A percentile compares a stretch with the other conserved stretches of the same genome.
Evolutionary conservation across 2,329 filamentous ascomycete genomes (phyloP).

Genomic region (Cryphonectria japonica): DNA sequence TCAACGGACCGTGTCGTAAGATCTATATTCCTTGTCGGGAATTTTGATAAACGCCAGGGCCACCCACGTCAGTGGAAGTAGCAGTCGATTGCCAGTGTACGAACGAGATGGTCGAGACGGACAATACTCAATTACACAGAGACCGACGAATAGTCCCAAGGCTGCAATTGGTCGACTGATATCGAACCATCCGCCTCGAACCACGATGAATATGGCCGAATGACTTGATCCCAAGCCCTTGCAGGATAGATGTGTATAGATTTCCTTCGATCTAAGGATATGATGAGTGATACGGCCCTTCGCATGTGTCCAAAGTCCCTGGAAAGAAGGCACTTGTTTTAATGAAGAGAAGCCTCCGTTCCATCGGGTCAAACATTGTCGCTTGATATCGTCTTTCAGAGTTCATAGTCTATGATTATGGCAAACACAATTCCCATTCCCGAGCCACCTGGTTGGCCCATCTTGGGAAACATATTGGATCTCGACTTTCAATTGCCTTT

Average conservation of each 20-base stretch:
- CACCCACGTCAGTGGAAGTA: background rate
- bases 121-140: background rate
- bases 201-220: background rate
- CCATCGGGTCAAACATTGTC: background rate
- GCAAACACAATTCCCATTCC: background rate
- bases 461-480: background rate
- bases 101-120: background rate
- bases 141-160: background rate
- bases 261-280: too few species aligned
- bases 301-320: background rate
- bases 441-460: background rate
- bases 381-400: background rate
- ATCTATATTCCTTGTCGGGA: background rate
- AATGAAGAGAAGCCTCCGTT: background rate
- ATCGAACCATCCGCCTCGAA: background rate
- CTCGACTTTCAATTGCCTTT: background rate
- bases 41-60: background rate
- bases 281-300: too few species aligned
- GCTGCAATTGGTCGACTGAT: background rate
- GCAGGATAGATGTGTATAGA: background rate
- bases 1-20: background rate
- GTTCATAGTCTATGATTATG: background rate
- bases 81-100: background rate
- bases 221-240: background rate
- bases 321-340: background rate